Conservation (phyloP, 1,139 yeast species). For the Kluyveromyces sp. region DNA sequence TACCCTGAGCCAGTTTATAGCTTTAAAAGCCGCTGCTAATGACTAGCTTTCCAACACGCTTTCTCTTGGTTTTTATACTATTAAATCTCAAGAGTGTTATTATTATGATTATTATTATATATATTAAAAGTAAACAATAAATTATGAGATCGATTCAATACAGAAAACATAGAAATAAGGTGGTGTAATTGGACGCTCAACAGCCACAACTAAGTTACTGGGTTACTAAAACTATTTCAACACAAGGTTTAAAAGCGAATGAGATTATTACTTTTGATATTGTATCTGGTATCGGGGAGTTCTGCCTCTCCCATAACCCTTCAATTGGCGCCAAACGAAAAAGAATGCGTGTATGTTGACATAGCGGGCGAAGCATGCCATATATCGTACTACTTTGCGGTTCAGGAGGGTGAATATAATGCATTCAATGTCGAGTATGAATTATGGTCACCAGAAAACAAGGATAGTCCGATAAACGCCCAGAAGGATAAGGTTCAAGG, state of each 20-base stretch:
- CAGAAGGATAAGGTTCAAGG: slow-evolving; percentile 76
- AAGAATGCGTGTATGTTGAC: slow-evolving; percentile 69
- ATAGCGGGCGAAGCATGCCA: slow-evolving; percentile 57
- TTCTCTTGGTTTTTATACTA: too few relatives aligned
- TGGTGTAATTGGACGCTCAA: too few relatives aligned
- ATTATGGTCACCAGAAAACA: slow-evolving; percentile 61
- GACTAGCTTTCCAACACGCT: too few relatives aligned
- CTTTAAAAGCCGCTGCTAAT: too few relatives aligned
- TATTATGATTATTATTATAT: too few relatives aligned
- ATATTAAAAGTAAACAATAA: too few relatives aligned
- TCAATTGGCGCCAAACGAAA: slow-evolving; percentile 68
- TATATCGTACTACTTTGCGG: slow-evolving; percentile 82
- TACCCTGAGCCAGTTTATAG: too few relatives aligned
- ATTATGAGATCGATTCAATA: too few relatives aligned
- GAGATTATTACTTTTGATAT: not conserved
- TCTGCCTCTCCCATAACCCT: slow-evolving; percentile 56
- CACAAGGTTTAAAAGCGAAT: not conserved
- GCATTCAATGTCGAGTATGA: slow-evolving; percentile 72
- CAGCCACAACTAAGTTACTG: too few relatives aligned
- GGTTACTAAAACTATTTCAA: too few relatives aligned
- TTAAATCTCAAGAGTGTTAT: too few relatives aligned
- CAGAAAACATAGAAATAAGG: too few relatives aligned
- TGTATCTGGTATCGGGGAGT: not conserved
- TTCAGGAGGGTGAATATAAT: slow-evolving; percentile 74
- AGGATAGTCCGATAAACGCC: slow-evolving; percentile 38